Evolutionary conservation across 208 protist genomes (phyloP).

Genomic region (Leishmania aethiopica): DNA sequence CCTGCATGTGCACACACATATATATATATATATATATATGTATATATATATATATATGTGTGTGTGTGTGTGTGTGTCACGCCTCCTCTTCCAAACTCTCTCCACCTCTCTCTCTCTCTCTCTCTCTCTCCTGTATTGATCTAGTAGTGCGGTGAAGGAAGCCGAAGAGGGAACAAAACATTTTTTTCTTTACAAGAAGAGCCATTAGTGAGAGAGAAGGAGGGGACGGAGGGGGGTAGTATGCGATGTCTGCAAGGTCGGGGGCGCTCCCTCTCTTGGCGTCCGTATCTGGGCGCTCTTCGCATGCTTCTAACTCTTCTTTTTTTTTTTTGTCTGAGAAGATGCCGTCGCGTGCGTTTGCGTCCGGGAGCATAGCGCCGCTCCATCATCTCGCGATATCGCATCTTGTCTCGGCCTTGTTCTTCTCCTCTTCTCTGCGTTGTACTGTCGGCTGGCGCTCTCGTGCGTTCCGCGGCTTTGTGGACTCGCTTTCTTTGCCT

Average conservation of each 20-base stretch:
- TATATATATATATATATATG: neutral
- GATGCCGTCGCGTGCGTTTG: too few species aligned
- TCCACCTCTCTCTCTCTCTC: too few species aligned
- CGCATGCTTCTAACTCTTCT: neutral
- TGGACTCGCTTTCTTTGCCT: neutral
- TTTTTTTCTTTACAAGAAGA: neutral
- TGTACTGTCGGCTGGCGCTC: too few species aligned
- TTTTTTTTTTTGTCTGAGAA: neutral
- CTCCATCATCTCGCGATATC: neutral
- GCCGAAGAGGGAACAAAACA: neutral
- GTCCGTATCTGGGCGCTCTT: neutral
- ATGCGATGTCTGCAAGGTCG: neutral
- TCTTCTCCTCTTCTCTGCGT: too few species aligned
- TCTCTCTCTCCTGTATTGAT: neutral
- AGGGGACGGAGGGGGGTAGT: too few species aligned
- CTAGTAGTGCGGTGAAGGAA: neutral
- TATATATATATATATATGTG: conserved; percentile 8
- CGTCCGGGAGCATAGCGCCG: neutral
- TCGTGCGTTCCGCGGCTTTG: neutral
- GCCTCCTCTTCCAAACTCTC: neutral
- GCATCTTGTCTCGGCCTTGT: too few species aligned
- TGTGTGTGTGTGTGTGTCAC: conserved; percentile 7
- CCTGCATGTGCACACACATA: neutral
- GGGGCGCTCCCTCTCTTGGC: neutral
- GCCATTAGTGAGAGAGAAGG: neutral